phyloP scores from a whole-genome alignment of 179 eudicot species.

The Vitellaria paradoxa region DNA sequence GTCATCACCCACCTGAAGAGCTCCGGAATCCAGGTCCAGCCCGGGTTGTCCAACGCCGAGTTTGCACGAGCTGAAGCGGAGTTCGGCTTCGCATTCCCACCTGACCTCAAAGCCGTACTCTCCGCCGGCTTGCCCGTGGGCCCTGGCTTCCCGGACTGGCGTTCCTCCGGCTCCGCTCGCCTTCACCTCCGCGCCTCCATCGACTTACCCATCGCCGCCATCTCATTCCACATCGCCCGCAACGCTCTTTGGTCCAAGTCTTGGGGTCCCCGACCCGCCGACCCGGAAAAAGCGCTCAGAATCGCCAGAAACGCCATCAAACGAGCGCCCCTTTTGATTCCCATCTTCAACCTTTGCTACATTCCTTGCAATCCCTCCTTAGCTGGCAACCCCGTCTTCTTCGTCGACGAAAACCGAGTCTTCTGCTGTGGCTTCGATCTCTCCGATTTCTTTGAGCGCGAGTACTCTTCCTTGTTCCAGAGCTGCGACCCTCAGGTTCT shows the following conservation, averaged over 20 bases:
- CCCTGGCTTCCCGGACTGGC: slow-evolving; percentile 90
- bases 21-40: slow-evolving; percentile 53
- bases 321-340: slow-evolving; percentile 69
- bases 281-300: slow-evolving; percentile 61
- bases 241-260: slow-evolving; percentile 67
- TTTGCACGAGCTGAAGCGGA: slow-evolving; percentile 72
- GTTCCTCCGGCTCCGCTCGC: slow-evolving; percentile 60
- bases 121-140: slow-evolving; percentile 74
- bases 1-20: slow-evolving; percentile 53
- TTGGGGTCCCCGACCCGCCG: slow-evolving; percentile 69
- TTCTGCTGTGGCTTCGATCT: slow-evolving; percentile 75
- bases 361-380: slow-evolving; percentile 74
- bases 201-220: slow-evolving; percentile 71
- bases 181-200: slow-evolving; percentile 59
- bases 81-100: slow-evolving; percentile 78
- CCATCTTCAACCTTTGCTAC: slow-evolving; percentile 73
- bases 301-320: slow-evolving; percentile 57
- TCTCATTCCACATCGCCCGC: slow-evolving; percentile 67
- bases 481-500: slow-evolving; percentile 20
- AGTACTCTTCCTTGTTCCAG: slow-evolving; percentile 34
- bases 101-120: slow-evolving; percentile 72
- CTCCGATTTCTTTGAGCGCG: slow-evolving; percentile 71
- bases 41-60: slow-evolving; percentile 71
- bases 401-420: slow-evolving; percentile 68
- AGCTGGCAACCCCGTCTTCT: slow-evolving; percentile 81